A percentile compares a stretch with the other conserved stretches of the same genome.
phyloP scores from a whole-genome alignment of 169 alveolate species.

The Theileria parva region DNA sequence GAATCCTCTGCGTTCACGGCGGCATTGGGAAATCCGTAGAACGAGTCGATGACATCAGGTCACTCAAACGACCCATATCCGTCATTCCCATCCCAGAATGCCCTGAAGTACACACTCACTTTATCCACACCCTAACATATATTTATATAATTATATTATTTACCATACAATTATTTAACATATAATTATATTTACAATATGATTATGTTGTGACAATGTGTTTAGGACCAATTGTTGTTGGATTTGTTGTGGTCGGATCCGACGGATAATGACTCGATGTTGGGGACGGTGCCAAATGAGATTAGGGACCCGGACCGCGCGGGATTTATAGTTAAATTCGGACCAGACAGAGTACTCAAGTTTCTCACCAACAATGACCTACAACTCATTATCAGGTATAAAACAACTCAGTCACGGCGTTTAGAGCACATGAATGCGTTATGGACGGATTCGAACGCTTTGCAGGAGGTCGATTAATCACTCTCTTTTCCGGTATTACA shows the following conservation, averaged over 20 bases:
- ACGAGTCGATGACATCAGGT: constrained; percentile 87
- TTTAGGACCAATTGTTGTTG: constrained; percentile 83
- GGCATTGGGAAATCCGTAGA: constrained; percentile 95
- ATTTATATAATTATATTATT: no score
- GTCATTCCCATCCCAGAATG: constrained; percentile 92
- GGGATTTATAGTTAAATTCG: constrained; percentile 98
- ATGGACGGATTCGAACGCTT: constrained; percentile 99
- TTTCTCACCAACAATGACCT: constrained; percentile 85
- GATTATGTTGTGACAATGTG: neutral
- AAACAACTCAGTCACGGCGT: constrained; percentile 70
- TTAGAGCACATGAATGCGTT: constrained; percentile 99
- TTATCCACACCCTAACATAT: no score
- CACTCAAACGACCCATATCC: constrained; percentile 90
- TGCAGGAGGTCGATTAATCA: constrained; percentile 98
- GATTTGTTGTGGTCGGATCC: constrained; percentile 94
- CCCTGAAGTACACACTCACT: constrained; percentile 78
- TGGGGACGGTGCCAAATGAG: constrained; percentile 96
- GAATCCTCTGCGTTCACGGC: constrained; percentile 98
- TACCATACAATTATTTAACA: no score
- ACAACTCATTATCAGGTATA: constrained; percentile 76
- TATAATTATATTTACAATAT: no score
- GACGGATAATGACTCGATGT: constrained; percentile 96
- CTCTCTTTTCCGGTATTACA: constrained; percentile 90
- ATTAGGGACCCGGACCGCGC: constrained; percentile 98
- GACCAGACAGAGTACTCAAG: constrained; percentile 91